Base-by-base conservation (phyloP, 2,329 filamentous ascomycete genomes). In the Ceratocystis alfenasii region DNA sequence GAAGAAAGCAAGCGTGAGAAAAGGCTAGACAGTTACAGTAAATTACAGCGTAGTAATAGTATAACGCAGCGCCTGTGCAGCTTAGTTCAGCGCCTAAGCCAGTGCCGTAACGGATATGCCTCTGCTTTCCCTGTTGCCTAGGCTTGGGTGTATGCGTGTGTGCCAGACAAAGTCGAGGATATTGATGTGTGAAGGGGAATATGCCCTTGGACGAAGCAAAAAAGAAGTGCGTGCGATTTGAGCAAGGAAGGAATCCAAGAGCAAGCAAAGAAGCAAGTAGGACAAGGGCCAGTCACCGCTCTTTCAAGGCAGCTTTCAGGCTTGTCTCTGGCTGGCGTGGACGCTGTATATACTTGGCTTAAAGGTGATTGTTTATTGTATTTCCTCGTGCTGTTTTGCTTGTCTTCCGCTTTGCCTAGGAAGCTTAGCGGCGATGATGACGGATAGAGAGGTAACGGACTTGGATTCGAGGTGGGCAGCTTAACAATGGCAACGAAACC, bases 251-350 rank as follows among this genome's bases (percentile, higher is more conserved):
- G 62, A 63, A 63, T 46, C 62, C 17, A 36, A 50, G 46, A 66
- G 53, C 41, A 60, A 44, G 57, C 30, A 44, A 61, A 57, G 36
- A 64, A 44, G 45, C 20, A 55, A 57, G 50, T 17, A 60, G 63
- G 59, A 55, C 63, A 48, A 36, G 48, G 53, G 57, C 48, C 44
- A 45, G 66, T 67, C 66, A 67, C 66, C 66, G 66, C 66, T 67
- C 66, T 67, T 67, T 67, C 46, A 63, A 66, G 30, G 57, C 25
- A 20, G 46, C 36, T 3, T 36, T n/a, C 15, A 30, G 25, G 41
- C 5, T 41, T 41, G 15, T 41, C 46, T 55, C 20, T 57, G 53
- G 20, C 30, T 57, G 20, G 25, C 33, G 33, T 36, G 33, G 33
- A 36, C 33, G 33, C 33, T 36, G 33, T 36, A 6, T 65, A 53